Evolutionary conservation across 139 green algal species (phyloP).

Genomic region (Haematococcus lacustris): DNA sequence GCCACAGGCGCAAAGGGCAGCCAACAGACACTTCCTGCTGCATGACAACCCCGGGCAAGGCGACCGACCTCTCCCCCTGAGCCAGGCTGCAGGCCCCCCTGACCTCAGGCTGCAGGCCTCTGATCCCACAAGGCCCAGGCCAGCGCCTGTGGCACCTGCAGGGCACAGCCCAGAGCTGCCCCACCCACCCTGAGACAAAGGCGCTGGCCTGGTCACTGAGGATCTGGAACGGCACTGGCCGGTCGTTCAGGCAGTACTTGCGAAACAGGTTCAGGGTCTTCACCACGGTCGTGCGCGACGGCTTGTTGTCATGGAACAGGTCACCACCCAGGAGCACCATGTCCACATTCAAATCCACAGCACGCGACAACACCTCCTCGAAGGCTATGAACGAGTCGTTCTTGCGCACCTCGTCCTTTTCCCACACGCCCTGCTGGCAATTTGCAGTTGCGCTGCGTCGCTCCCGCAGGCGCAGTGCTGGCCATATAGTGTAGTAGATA

Average conservation of each 20-base stretch:
- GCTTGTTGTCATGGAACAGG: constrained; percentile 98
- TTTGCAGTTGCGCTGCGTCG: not conserved
- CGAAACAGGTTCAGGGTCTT: constrained; percentile 75
- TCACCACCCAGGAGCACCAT: constrained; percentile 91
- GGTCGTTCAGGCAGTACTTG: constrained; percentile 74
- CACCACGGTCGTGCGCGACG: constrained; percentile 62
- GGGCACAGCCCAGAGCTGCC: too few species aligned
- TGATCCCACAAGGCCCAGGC: too few species aligned
- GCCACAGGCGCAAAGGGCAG: too few species aligned
- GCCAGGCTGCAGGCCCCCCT: too few species aligned
- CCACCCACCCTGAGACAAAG: constrained; percentile 70
- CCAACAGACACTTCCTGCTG: too few species aligned
- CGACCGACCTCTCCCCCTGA: too few species aligned
- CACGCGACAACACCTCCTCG: constrained; percentile 74
- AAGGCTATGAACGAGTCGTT: constrained; percentile 92
- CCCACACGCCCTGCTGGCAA: constrained; percentile 77
- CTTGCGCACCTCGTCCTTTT: constrained; percentile 85
- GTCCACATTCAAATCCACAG: constrained; percentile 59
- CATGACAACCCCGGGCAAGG: too few species aligned
- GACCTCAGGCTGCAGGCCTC: too few species aligned
- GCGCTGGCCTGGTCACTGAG: constrained; percentile 74
- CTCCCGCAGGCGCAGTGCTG: not conserved
- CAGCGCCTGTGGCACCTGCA: too few species aligned
- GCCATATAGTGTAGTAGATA: not conserved
- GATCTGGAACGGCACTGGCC: constrained; percentile 64